phyloP scores from a whole-genome alignment of 1,284 basidiomycete genomes.

The Cryptococcus maquisensis region DNA sequence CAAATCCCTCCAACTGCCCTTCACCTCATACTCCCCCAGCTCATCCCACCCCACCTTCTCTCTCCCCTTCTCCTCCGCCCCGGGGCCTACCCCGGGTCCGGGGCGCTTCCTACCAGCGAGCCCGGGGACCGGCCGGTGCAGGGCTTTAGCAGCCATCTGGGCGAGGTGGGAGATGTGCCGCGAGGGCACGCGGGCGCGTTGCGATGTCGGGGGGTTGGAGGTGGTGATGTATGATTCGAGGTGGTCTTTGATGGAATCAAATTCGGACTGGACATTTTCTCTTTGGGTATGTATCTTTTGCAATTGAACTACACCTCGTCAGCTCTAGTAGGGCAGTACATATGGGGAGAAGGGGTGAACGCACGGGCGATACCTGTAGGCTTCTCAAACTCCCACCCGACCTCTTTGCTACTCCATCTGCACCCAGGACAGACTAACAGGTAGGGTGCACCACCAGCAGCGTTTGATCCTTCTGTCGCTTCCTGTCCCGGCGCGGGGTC shows the following conservation, averaged over 20 bases:
- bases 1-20: slow-evolving; percentile 32
- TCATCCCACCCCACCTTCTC: slow-evolving; percentile 38
- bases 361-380: slow-evolving; percentile 85
- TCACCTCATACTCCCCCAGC: slow-evolving; percentile 33
- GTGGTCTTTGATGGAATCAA: slow-evolving; percentile 87
- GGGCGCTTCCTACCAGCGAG: slow-evolving; percentile 13
- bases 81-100: neutral
- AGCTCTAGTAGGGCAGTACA: neutral
- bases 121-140: slow-evolving; percentile 34
- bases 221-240: slow-evolving; percentile 72
- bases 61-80: slow-evolving; percentile 4
- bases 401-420: slow-evolving; percentile 87
- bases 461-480: slow-evolving; percentile 8
- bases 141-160: slow-evolving; percentile 40
- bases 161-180: slow-evolving; percentile 44
- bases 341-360: slow-evolving; percentile 19
- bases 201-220: slow-evolving; percentile 16
- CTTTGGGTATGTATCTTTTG: slow-evolving; percentile 82
- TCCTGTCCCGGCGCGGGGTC: slow-evolving; percentile 54
- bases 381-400: slow-evolving; percentile 91
- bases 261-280: slow-evolving; percentile 71
- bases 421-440: slow-evolving; percentile 88
- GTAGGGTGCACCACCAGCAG: slow-evolving; percentile 72
- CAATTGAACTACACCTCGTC: slow-evolving; percentile 63
- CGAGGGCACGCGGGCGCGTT: slow-evolving; percentile 22